phyloP scores from a whole-genome alignment of 352 stramenopile species.

The Blastocystis sp. region DNA sequence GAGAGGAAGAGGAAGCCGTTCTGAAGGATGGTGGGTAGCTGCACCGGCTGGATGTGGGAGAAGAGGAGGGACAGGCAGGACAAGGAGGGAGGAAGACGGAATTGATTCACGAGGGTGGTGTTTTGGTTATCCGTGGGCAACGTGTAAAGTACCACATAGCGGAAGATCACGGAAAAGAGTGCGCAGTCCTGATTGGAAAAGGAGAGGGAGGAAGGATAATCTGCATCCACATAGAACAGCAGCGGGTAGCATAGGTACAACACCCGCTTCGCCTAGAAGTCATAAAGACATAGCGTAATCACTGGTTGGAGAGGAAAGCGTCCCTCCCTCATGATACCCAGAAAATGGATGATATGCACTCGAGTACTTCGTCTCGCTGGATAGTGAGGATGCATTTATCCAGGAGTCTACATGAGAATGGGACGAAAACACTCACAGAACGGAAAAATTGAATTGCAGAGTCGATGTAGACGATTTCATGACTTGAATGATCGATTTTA shows the following conservation, averaged over 20 bases:
- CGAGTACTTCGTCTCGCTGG: not conserved
- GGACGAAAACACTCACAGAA: not conserved
- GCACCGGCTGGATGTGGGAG: not conserved
- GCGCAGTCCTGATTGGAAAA: not conserved
- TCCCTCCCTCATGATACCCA: no score
- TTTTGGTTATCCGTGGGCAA: not conserved
- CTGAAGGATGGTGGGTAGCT: not conserved
- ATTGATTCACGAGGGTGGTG: not conserved
- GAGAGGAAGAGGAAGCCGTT: not conserved
- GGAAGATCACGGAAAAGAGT: not conserved
- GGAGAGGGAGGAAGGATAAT: no score
- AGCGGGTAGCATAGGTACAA: not conserved
- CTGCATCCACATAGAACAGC: not conserved
- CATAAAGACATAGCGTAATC: no score
- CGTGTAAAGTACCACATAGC: not conserved
- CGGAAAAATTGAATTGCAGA: not conserved
- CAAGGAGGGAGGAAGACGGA: not conserved
- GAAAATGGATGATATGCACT: not conserved
- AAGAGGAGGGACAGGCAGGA: not conserved
- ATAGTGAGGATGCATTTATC: not conserved
- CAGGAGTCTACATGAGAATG: constrained; percentile 10
- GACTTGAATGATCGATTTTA: not conserved
- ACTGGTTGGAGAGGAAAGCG: no score
- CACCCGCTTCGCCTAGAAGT: no score
- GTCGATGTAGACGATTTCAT: not conserved